phyloP scores from a whole-genome alignment of 1,284 basidiomycete genomes.

The Dichomitus squalens region DNA sequence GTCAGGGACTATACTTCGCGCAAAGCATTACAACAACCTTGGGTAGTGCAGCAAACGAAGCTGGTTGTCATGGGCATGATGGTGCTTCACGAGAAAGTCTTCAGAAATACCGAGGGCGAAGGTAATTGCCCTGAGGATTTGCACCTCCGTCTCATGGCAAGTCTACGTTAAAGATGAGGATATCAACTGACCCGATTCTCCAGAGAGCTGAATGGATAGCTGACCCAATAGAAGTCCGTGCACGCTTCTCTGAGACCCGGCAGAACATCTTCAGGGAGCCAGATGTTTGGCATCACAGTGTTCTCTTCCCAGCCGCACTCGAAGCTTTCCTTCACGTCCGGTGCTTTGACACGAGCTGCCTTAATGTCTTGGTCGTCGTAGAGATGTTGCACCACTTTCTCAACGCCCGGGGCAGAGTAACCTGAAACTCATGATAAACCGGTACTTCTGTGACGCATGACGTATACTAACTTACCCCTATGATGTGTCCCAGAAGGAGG shows the following conservation, averaged over 20 bases:
- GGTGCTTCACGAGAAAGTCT: constrained; percentile 48
- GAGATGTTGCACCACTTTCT: constrained; percentile 48
- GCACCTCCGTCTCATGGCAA: constrained; percentile 47
- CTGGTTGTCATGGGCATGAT: constrained; percentile 55
- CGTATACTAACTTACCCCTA: constrained; percentile 40
- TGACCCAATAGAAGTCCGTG: constrained; percentile 55
- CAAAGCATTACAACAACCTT: constrained; percentile 32
- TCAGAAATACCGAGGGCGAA: constrained; percentile 49
- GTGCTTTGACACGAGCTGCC: constrained; percentile 38
- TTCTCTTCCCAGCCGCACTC: constrained; percentile 54
- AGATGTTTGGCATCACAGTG: constrained; percentile 54
- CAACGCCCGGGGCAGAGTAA: constrained; percentile 49
- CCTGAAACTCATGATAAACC: constrained; percentile 32
- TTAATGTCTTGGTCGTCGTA: constrained; percentile 42
- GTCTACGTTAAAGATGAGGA: constrained; percentile 20
- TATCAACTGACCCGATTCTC: not conserved
- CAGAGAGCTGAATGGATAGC: not conserved
- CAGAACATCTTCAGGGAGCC: constrained; percentile 56
- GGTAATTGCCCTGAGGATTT: constrained; percentile 52
- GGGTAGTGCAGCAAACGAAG: constrained; percentile 62
- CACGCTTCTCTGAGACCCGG: constrained; percentile 56
- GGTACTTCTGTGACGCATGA: not conserved
- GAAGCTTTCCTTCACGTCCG: constrained; percentile 60
- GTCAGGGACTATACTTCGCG: not conserved
- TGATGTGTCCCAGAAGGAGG: constrained; percentile 55